These are phyloP conservation scores for Microthyrium microscopicum DNA, from an alignment of 2,329 filamentous ascomycete species.

Conservation along the genomic window DNA sequence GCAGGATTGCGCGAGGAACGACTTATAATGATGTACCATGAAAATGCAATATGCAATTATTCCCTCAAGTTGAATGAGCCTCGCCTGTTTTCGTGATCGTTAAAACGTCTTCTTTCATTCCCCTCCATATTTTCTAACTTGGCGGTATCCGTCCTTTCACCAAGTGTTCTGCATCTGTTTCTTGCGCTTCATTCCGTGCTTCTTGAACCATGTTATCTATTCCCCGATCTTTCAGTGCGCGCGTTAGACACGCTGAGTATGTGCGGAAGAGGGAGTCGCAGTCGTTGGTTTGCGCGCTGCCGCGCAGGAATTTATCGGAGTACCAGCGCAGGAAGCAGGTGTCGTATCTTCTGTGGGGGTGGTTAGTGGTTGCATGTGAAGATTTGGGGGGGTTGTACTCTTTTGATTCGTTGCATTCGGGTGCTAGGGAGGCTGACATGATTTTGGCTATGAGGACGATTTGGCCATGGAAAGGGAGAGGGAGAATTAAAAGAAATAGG, in stretches of 20 bases:
- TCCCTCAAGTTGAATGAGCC: too few species aligned
- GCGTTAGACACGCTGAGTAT: constrained; percentile 69
- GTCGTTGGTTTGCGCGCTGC: constrained; percentile 68
- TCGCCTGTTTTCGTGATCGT: too few species aligned
- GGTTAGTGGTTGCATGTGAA: not conserved
- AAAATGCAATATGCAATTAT: too few species aligned
- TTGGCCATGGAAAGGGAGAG: too few species aligned
- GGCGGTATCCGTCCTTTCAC: too few species aligned
- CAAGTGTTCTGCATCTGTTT: constrained; percentile 63
- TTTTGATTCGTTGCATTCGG: constrained; percentile 90
- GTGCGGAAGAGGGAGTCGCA: constrained; percentile 74
- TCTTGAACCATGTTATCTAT: constrained; percentile 90
- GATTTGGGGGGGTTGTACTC: constrained; percentile 43
- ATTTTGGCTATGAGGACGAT: constrained; percentile 5
- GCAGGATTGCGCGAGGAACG: too few species aligned
- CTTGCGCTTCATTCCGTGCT: constrained; percentile 73
- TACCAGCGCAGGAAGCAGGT: constrained; percentile 99
- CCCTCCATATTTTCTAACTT: too few species aligned
- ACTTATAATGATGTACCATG: too few species aligned
- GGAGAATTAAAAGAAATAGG: too few species aligned
- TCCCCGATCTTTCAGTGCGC: constrained; percentile 70
- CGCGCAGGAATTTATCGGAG: constrained; percentile 90
- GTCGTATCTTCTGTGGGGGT: constrained; percentile 60
- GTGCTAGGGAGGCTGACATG: constrained; percentile 90
- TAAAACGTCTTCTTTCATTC: too few species aligned